Evolutionary conservation across 176 grass and related monocot species (phyloP).

Genomic region (Chrysopogon serrulatus): DNA sequence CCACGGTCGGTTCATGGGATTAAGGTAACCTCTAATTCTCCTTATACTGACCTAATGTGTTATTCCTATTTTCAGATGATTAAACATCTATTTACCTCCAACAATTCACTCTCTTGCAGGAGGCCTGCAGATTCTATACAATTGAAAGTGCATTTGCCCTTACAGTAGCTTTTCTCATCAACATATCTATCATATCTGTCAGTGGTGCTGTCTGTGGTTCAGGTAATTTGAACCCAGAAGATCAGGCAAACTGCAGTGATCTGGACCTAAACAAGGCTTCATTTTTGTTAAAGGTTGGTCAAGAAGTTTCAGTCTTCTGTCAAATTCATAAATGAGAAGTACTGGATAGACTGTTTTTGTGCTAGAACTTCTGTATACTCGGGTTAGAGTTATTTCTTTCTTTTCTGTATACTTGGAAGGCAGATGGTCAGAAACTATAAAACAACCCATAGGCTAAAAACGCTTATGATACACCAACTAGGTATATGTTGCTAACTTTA

Average conservation of each 20-base stretch:
- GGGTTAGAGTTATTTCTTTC: neutral
- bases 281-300: conserved; percentile 81
- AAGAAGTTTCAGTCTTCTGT: conserved; percentile 2
- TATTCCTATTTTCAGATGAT: conserved; percentile 2
- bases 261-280: conserved; percentile 98
- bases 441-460: neutral
- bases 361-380: neutral
- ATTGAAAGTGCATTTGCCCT: conserved; percentile 98
- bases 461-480: neutral
- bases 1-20: conserved; percentile 85
- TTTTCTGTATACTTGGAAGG: neutral
- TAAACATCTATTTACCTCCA: conserved; percentile 1
- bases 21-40: conserved; percentile 41
- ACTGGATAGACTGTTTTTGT: neutral
- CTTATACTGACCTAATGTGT: neutral
- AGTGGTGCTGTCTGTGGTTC: conserved; percentile 91
- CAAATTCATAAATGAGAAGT: neutral
- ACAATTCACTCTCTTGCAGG: conserved; percentile 54
- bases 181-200: conserved; percentile 94
- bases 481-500: neutral
- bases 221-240: conserved; percentile 61
- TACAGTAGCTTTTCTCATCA: conserved; percentile 89
- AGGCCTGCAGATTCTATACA: conserved; percentile 90
- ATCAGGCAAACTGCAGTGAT: conserved; percentile 72
- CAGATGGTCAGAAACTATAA: neutral